phyloP scores from a whole-genome alignment of 257 asterid species.

The Solanum pimpinellifolium region DNA sequence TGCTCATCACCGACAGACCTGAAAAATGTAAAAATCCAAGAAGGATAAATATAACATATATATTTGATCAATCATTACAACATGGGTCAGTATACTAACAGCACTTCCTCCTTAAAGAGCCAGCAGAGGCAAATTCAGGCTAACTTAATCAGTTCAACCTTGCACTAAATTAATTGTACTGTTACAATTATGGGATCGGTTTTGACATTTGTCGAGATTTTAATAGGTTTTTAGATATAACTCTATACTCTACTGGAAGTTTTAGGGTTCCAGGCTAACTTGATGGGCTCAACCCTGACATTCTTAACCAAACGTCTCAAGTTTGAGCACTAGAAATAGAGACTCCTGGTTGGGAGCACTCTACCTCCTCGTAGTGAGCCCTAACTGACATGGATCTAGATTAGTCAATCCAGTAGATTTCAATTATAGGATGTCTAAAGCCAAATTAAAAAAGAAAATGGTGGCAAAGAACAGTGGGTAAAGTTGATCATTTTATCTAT shows the following conservation, averaged over 20 bases:
- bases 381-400: not conserved
- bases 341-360: not conserved
- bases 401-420: not conserved
- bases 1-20: conserved; percentile 12
- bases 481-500: not conserved
- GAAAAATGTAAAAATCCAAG: not conserved
- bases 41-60: not conserved
- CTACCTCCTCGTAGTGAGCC: not conserved
- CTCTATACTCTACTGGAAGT: not conserved
- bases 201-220: not conserved
- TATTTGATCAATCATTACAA: not conserved
- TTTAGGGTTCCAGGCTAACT: not conserved
- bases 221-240: not conserved
- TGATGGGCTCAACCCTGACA: not conserved
- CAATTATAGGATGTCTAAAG: not conserved
- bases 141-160: not conserved
- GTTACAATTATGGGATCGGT: not conserved
- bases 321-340: not conserved
- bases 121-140: not conserved
- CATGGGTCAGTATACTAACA: not conserved
- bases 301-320: not conserved
- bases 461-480: not conserved
- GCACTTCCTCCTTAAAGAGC: not conserved
- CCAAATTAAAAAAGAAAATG: not conserved
- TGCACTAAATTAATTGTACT: not conserved